A percentile compares a stretch with the other conserved stretches of the same genome.
These are phyloP conservation scores for Nyssa sinensis DNA, from an alignment of 148 eudicot genomes.

Conservation along the genomic window DNA sequence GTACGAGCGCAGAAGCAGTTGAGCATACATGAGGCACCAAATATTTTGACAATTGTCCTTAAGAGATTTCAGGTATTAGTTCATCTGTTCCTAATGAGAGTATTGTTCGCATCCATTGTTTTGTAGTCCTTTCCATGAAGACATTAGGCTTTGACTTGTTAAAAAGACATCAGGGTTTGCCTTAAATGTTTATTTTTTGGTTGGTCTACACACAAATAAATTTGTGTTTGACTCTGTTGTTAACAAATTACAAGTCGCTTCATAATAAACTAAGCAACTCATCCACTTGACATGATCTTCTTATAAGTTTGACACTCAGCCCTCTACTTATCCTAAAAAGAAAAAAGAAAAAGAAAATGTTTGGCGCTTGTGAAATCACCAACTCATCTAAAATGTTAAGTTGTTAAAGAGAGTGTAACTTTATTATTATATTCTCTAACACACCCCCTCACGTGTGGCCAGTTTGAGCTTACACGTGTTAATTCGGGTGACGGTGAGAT, in stretches of 20 bases:
- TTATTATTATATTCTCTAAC: too few species aligned
- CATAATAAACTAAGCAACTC: not conserved
- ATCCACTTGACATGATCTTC: not conserved
- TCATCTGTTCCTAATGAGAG: not conserved
- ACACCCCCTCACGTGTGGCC: too few species aligned
- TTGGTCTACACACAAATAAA: not conserved
- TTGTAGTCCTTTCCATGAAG: not conserved
- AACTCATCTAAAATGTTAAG: too few species aligned
- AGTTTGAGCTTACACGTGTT: too few species aligned
- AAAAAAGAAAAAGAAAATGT: too few species aligned
- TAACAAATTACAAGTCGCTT: not conserved
- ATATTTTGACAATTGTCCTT: constrained; percentile 87
- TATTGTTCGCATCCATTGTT: not conserved
- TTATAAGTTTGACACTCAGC: not conserved
- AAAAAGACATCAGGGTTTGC: not conserved
- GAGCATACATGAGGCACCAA: constrained; percentile 89
- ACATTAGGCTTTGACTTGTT: not conserved
- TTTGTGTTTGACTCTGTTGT: not conserved
- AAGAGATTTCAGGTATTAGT: constrained; percentile 89
- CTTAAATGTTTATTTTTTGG: not conserved
- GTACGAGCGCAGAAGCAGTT: constrained; percentile 86
- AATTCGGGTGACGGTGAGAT: too few species aligned
- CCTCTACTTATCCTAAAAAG: too few species aligned
- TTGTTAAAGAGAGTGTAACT: too few species aligned
- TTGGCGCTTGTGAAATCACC: too few species aligned